phyloP scores from a whole-genome alignment of 2,329 filamentous ascomycete genomes.

The Orbilia ellipsospora region DNA sequence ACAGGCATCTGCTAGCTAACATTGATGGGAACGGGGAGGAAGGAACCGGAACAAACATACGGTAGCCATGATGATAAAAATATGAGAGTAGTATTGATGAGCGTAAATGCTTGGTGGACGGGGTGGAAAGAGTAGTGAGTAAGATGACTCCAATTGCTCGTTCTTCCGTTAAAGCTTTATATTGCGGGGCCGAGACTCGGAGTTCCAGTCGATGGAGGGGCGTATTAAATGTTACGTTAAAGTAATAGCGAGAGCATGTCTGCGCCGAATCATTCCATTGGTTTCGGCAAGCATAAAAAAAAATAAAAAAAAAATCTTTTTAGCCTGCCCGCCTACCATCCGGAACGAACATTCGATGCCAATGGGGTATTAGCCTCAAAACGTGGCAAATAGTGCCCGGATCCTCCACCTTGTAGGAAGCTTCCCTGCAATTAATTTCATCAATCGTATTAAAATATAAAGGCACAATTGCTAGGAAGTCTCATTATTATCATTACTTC shows the following conservation, averaged over 20 bases:
- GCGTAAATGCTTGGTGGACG: too few species aligned
- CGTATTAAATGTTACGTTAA: too few species aligned
- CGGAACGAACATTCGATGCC: slow-evolving; percentile 29
- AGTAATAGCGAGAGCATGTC: not conserved
- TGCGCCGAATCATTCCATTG: not conserved
- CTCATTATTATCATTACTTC: slow-evolving; percentile 55
- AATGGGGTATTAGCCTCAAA: slow-evolving; percentile 25
- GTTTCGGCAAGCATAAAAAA: too few species aligned
- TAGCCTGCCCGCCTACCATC: slow-evolving; percentile 6
- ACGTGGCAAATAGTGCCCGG: slow-evolving; percentile 36
- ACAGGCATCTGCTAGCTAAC: too few species aligned
- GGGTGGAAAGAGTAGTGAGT: too few species aligned
- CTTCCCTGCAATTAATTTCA: too few species aligned
- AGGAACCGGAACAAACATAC: slow-evolving; percentile 20
- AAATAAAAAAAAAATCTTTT: slow-evolving; percentile 15
- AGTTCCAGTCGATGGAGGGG: too few species aligned
- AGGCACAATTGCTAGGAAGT: not conserved
- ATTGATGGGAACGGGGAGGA: slow-evolving; percentile 34
- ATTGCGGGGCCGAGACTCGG: too few species aligned
- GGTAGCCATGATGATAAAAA: slow-evolving; percentile 29
- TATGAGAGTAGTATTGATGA: too few species aligned
- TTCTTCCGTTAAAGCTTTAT: too few species aligned
- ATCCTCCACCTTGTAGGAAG: slow-evolving; percentile 26
- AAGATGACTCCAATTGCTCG: too few species aligned
- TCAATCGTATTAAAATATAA: too few species aligned